A percentile compares a stretch with the other conserved stretches of the same genome.
phyloP scores from a whole-genome alignment of 2,329 filamentous ascomycete species.

The Ceratocystis diversiconidia region DNA sequence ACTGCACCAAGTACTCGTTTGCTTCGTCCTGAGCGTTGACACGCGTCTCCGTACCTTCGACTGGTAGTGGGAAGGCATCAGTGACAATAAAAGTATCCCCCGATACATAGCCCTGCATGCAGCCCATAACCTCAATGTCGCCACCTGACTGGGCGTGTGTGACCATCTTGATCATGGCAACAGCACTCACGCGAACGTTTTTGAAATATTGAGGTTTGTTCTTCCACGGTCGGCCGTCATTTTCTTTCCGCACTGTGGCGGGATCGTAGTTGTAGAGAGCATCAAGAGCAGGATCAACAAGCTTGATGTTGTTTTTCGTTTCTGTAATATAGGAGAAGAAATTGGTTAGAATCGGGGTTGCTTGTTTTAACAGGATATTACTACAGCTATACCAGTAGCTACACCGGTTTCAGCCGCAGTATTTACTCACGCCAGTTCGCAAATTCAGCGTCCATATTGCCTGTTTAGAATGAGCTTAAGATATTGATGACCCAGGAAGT shows the following conservation, averaged over 20 bases:
- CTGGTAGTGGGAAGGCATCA: constrained; percentile 82
- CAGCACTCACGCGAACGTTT: constrained; percentile 79
- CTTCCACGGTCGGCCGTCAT: constrained; percentile 64
- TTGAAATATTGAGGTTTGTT: constrained; percentile 79
- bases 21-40: constrained; percentile 94
- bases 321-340: constrained; percentile 37
- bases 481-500: background rate
- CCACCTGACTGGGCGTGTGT: constrained; percentile 97
- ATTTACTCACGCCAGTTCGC: background rate
- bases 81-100: constrained; percentile 80
- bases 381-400: background rate
- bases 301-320: constrained; percentile 69
- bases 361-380: background rate
- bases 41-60: constrained; percentile 95
- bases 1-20: constrained; percentile 92
- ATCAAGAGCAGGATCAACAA: constrained; percentile 77
- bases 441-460: background rate
- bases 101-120: constrained; percentile 92
- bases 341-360: background rate
- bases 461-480: background rate
- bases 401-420: background rate
- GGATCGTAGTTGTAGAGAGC: constrained; percentile 76
- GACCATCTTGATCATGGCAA: constrained; percentile 95
- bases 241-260: constrained; percentile 33
- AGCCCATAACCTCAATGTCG: constrained; percentile 84